A percentile compares a stretch with the other conserved stretches of the same genome.
Evolutionary conservation across 2,329 filamentous ascomycete genomes (phyloP).

Genomic region (Trichoderma asperellum): DNA sequence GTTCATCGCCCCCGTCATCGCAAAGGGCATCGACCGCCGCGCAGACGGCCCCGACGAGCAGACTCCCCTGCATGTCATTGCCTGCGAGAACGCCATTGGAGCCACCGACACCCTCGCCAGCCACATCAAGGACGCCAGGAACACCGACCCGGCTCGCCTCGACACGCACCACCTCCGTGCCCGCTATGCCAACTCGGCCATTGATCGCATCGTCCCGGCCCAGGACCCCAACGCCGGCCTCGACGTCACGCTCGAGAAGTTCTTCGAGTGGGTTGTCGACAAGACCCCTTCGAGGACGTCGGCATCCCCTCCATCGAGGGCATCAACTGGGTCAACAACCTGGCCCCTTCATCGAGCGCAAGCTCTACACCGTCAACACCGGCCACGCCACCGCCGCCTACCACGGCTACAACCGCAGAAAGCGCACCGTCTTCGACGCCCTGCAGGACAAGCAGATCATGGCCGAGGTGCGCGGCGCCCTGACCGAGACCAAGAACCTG

Average conservation of each 20-base stretch:
- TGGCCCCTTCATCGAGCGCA: conserved; percentile 96
- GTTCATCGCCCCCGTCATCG: conserved; percentile 94
- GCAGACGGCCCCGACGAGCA: conserved; percentile 48
- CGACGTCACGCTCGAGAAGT: conserved; percentile 95
- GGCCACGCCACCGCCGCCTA: conserved; percentile 95
- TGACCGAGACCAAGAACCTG: conserved; percentile 83
- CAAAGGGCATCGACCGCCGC: conserved; percentile 86
- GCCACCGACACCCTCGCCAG: conserved; percentile 86
- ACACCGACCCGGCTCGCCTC: conserved; percentile 70
- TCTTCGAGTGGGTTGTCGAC: conserved; percentile 99
- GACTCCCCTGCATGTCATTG: conserved; percentile 85
- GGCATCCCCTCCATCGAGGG: conserved; percentile 74
- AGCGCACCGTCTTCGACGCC: conserved; percentile 87
- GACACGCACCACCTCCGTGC: conserved; percentile 73
- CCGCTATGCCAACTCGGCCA: conserved; percentile 94
- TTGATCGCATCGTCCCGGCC: conserved; percentile 95
- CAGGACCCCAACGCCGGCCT: conserved; percentile 80
- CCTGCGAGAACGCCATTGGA: conserved; percentile 96
- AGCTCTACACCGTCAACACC: conserved; percentile 99
- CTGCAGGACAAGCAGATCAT: conserved; percentile 80
- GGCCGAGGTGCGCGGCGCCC: conserved; percentile 74
- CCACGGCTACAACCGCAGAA: conserved; percentile 85
- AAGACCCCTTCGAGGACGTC: conserved; percentile 73
- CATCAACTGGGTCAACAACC: conserved; percentile 89
- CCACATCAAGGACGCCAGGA: conserved; percentile 74